Percentiles rank a stretch among this genome's conserved stretches.
phyloP scores from a whole-genome alignment of 768 basidiomycete genomes.

The Pisolithus orientalis region DNA sequence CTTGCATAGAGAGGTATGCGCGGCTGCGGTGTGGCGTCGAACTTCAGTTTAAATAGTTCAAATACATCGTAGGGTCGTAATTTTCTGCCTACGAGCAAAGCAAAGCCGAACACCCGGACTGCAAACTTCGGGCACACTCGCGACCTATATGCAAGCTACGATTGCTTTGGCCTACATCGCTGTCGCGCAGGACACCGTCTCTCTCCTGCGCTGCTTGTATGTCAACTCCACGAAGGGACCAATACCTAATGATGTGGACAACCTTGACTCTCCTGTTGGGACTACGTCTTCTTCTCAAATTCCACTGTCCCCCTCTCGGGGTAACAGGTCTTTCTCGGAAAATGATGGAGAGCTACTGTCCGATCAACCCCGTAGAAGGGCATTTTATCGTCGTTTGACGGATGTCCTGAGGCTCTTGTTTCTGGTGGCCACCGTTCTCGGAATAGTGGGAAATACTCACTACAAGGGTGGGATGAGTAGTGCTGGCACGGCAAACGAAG shows the following conservation, averaged over 20 bases:
- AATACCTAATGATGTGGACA: constrained; percentile 20
- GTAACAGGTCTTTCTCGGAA: background rate
- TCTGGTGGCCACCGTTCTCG: constrained; percentile 26
- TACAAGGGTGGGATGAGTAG: constrained; percentile 13
- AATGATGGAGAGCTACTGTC: constrained; percentile 7
- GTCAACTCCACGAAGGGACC: constrained; percentile 33
- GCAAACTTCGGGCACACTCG: constrained; percentile 8
- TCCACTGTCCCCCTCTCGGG: constrained; percentile 8
- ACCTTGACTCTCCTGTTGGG: constrained; percentile 15
- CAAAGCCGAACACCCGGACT: constrained; percentile 11
- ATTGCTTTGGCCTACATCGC: constrained; percentile 24
- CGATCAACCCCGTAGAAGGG: constrained; percentile 27
- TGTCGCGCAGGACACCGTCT: constrained; percentile 30
- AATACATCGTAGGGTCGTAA: constrained; percentile 9
- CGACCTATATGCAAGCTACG: constrained; percentile 15
- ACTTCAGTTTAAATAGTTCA: background rate
- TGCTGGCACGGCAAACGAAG: constrained; percentile 14
- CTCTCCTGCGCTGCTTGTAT: constrained; percentile 32
- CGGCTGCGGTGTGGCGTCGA: background rate
- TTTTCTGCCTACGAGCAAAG: constrained; percentile 15
- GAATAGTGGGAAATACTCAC: constrained; percentile 23
- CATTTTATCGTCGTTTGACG: constrained; percentile 24
- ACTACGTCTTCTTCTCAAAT: constrained; percentile 10
- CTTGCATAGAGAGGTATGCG: constrained; percentile 34
- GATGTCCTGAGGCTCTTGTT: constrained; percentile 22